phyloP scores from a whole-genome alignment of 768 basidiomycete genomes.

The Naganishia vaughanmartiniae region DNA sequence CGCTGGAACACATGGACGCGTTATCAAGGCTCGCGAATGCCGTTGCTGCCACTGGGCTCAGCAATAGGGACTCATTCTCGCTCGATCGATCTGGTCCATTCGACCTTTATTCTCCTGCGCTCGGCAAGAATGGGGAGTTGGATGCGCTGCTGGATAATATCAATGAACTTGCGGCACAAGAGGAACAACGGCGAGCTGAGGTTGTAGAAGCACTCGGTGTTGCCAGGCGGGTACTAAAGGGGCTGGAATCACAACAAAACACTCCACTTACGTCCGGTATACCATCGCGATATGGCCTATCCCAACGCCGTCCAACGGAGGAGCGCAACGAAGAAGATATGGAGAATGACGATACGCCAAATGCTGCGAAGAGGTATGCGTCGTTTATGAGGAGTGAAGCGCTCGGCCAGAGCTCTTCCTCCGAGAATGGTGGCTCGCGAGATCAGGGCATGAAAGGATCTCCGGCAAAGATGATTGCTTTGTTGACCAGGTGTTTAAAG shows the following conservation, averaged over 20 bases:
- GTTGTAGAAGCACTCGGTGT: background rate
- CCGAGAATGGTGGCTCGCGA: background rate
- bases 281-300: background rate
- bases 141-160: background rate
- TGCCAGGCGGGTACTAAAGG: background rate
- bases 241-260: background rate
- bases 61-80: background rate
- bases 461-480: slow-evolving; percentile 19
- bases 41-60: background rate
- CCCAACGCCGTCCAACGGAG: background rate
- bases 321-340: background rate
- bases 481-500: slow-evolving; percentile 6
- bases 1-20: slow-evolving; percentile 14
- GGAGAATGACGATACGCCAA: slow-evolving; percentile 8
- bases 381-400: slow-evolving; percentile 18
- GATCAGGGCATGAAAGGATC: slow-evolving; percentile 5
- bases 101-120: background rate
- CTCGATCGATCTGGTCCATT: slow-evolving; percentile 3
- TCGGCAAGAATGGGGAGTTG: background rate
- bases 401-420: background rate
- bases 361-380: slow-evolving; percentile 9
- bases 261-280: background rate
- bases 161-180: background rate
- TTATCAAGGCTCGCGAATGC: slow-evolving; percentile 16
- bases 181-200: background rate